Conservation (phyloP, 495 filamentous ascomycete genomes). For the Penicillium arizonense region DNA sequence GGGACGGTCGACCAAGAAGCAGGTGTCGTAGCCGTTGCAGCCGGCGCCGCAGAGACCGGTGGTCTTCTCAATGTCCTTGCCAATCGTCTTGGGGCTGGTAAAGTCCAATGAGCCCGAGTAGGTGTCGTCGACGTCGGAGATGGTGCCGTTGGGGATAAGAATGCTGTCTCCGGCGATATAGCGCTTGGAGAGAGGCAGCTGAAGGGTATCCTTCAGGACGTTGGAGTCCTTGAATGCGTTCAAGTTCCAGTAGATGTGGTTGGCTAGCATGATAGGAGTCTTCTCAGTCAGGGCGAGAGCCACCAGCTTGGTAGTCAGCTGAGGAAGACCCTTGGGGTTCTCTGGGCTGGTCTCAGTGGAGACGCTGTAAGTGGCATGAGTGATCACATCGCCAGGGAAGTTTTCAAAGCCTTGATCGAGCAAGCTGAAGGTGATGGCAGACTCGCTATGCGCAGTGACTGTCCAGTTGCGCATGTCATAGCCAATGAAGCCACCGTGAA, state of each 20-base stretch:
- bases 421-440: conserved; percentile 76
- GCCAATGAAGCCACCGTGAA: conserved; percentile 79
- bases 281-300: conserved; percentile 73
- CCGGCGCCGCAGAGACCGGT: conserved; percentile 64
- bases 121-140: conserved; percentile 59
- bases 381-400: conserved; percentile 79
- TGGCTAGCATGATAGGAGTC: conserved; percentile 79
- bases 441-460: conserved; percentile 62
- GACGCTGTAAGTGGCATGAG: conserved; percentile 71
- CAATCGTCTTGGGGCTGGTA: conserved; percentile 72
- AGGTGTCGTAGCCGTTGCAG: conserved; percentile 78
- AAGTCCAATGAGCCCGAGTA: conserved; percentile 70
- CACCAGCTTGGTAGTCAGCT: conserved; percentile 47
- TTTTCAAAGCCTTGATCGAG: conserved; percentile 71
- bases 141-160: conserved; percentile 74
- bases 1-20: conserved; percentile 66
- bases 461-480: conserved; percentile 84
- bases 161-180: conserved; percentile 73
- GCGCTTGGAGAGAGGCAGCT: conserved; percentile 68
- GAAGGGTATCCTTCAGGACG: conserved; percentile 70
- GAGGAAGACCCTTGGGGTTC: conserved; percentile 43
- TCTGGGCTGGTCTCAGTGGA: conserved; percentile 32
- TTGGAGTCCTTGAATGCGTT: conserved; percentile 70
- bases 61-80: conserved; percentile 59
- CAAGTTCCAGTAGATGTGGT: conserved; percentile 88